These are phyloP conservation scores for Imleria badia DNA, from an alignment of 768 basidiomycete species.

Conservation along the genomic window DNA sequence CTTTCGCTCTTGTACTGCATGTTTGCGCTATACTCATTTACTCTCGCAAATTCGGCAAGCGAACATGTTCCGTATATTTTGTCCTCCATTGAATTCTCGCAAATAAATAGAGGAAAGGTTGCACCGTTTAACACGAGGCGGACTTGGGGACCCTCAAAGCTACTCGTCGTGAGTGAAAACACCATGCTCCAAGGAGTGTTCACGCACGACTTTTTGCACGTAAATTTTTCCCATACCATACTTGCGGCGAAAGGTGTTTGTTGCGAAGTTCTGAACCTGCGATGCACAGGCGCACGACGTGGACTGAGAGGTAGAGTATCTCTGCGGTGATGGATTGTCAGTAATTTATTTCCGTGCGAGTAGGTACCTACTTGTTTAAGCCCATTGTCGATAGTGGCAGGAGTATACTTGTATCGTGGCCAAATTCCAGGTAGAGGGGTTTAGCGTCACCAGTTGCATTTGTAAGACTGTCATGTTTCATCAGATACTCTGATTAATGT, in stretches of 20 bases:
- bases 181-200: not conserved
- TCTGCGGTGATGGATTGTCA: constrained; percentile 18
- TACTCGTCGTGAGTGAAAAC: constrained; percentile 10
- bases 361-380: constrained; percentile 33
- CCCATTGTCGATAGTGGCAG: constrained; percentile 38
- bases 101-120: constrained; percentile 39
- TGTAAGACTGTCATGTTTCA: constrained; percentile 27
- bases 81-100: constrained; percentile 32
- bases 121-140: constrained; percentile 43
- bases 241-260: constrained; percentile 45
- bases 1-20: constrained; percentile 31
- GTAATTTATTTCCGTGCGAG: not conserved
- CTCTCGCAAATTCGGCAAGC: constrained; percentile 33
- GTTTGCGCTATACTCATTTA: constrained; percentile 27
- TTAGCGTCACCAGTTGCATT: constrained; percentile 35
- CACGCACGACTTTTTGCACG: constrained; percentile 35
- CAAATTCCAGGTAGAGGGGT: constrained; percentile 41
- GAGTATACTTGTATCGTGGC: constrained; percentile 43
- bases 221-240: constrained; percentile 45
- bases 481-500: not conserved
- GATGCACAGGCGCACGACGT: constrained; percentile 24
- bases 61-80: constrained; percentile 38
- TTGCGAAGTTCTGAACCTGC: constrained; percentile 38
- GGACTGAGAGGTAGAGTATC: constrained; percentile 33
- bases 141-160: constrained; percentile 37